Percentiles rank a stretch among this genome's conserved stretches.
phyloP scores from a whole-genome alignment of 208 protist species.

The Leishmania guyanensis region DNA sequence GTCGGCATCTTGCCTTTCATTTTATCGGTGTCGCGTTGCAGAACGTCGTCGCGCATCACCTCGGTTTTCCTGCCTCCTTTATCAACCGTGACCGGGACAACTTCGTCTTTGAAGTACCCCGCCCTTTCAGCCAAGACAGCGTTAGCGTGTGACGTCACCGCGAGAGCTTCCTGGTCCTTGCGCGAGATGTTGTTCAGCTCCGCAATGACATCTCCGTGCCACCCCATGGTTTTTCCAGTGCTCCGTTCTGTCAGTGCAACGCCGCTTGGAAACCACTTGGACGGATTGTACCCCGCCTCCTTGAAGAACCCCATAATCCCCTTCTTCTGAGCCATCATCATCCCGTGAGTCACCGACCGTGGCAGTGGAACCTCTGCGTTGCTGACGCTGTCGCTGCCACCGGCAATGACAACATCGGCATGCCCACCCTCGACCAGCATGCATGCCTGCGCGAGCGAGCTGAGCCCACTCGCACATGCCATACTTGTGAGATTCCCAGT shows the following conservation, averaged over 20 bases:
- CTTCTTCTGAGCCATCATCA: conserved; percentile 64
- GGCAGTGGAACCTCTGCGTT: conserved; percentile 73
- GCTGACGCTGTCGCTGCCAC: conserved; percentile 87
- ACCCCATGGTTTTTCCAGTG: conserved; percentile 92
- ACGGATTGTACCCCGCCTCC: conserved; percentile 67
- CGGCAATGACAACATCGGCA: conserved; percentile 83
- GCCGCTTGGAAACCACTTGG: conserved; percentile 65
- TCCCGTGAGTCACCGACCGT: conserved; percentile 44
- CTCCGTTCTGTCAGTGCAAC: conserved; percentile 67
- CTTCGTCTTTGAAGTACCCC: conserved; percentile 77
- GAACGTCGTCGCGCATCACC: conserved; percentile 66
- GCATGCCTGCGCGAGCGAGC: conserved; percentile 75
- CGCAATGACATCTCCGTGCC: conserved; percentile 82
- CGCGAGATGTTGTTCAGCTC: conserved; percentile 79
- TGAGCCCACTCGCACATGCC: conserved; percentile 81
- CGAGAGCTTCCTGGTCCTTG: conserved; percentile 74
- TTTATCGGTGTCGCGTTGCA: conserved; percentile 59
- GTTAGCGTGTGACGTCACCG: conserved; percentile 67
- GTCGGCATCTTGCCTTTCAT: conserved; percentile 68
- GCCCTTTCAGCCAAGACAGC: conserved; percentile 62
- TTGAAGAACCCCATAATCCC: conserved; percentile 54
- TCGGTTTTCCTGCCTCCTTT: conserved; percentile 44
- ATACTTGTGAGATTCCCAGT: conserved; percentile 76
- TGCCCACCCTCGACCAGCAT: conserved; percentile 77
- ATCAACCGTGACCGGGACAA: conserved; percentile 54